These are phyloP conservation scores for Chaetomiaceae sp. DNA, from an alignment of 2,329 filamentous ascomycete genomes.

Conservation along the genomic window DNA sequence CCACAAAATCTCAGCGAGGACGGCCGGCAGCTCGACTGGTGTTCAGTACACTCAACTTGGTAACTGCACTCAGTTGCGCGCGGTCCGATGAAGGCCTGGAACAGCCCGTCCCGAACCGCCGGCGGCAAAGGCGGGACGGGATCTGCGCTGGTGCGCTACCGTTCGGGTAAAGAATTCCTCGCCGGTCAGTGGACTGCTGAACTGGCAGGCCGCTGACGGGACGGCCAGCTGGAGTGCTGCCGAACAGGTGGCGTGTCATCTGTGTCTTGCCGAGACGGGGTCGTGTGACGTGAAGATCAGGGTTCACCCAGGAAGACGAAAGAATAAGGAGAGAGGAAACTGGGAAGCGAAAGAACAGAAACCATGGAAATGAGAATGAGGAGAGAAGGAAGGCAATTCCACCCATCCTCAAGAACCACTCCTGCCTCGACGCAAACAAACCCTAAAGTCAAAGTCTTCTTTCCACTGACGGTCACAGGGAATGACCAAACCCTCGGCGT, in stretches of 20 bases:
- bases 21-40: conserved; percentile 45
- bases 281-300: not conserved
- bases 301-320: too few relatives aligned
- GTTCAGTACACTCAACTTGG: conserved; percentile 40
- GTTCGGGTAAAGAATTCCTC: conserved; percentile 34
- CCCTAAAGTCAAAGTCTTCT: too few relatives aligned
- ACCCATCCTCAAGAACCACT: too few relatives aligned
- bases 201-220: conserved; percentile 25
- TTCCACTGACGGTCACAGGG: too few relatives aligned
- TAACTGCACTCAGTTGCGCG: conserved; percentile 38
- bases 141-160: conserved; percentile 27
- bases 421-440: too few relatives aligned
- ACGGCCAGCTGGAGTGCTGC: conserved; percentile 32
- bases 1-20: conserved; percentile 41
- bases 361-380: conserved; percentile 10
- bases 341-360: not conserved
- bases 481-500: too few relatives aligned
- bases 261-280: not conserved
- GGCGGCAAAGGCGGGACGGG: conserved; percentile 20
- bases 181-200: conserved; percentile 29
- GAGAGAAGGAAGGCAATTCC: too few relatives aligned
- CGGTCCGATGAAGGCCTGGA: conserved; percentile 39
- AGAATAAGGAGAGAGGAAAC: too few relatives aligned
- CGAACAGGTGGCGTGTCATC: conserved; percentile 1
- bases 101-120: conserved; percentile 23